phyloP scores from a whole-genome alignment of 768 basidiomycete species.

The Amanita molliuscula region DNA sequence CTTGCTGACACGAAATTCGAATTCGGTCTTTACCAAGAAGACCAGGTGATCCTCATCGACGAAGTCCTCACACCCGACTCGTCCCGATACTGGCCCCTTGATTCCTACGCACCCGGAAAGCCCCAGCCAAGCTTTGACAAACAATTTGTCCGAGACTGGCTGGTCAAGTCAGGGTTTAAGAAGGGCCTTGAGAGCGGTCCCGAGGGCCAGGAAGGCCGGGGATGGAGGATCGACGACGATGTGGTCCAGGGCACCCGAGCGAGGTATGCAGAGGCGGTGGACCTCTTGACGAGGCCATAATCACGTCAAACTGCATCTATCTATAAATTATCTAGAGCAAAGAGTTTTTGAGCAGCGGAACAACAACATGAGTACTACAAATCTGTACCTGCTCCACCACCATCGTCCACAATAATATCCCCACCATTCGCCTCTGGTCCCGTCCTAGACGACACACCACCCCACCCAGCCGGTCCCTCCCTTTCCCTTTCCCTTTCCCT shows the following conservation, averaged over 20 bases:
- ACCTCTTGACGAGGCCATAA: conserved; percentile 32
- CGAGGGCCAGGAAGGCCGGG: conserved; percentile 52
- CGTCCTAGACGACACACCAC: too few species aligned
- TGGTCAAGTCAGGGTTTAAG: conserved; percentile 60
- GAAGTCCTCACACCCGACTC: conserved; percentile 98
- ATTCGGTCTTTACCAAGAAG: conserved; percentile 56
- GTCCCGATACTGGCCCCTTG: conserved; percentile 90
- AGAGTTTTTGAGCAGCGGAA: too few species aligned
- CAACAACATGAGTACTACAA: too few species aligned
- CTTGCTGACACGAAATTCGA: conserved; percentile 99
- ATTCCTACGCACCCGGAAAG: conserved; percentile 60
- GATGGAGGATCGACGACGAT: conserved; percentile 68
- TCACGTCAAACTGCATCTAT: neutral
- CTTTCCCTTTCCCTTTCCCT: neutral
- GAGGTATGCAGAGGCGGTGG: conserved; percentile 73
- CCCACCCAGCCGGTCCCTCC: too few species aligned
- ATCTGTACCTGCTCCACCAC: too few species aligned
- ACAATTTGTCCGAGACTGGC: conserved; percentile 90
- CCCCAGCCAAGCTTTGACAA: conserved; percentile 92
- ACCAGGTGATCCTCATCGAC: conserved; percentile 74
- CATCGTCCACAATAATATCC: too few species aligned
- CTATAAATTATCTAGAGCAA: neutral
- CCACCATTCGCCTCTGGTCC: too few species aligned
- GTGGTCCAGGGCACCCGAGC: conserved; percentile 70
- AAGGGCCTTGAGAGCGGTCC: conserved; percentile 75